phyloP scores from a whole-genome alignment of 768 basidiomycete genomes.

The Russula griseocarnosa region DNA sequence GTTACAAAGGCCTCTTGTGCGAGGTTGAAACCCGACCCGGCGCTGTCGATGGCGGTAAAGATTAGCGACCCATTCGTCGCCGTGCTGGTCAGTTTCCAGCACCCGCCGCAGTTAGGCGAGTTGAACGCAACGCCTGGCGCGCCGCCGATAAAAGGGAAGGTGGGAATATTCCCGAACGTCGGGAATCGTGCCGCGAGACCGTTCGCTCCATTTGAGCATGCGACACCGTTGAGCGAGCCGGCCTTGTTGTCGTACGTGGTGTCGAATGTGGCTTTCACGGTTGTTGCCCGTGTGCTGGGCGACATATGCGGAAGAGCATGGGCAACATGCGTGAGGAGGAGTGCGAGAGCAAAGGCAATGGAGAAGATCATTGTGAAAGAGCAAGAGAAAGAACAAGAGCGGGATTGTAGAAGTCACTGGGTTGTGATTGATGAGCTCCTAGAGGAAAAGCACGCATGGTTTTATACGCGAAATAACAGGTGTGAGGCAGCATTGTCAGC shows the following conservation, averaged over 20 bases:
- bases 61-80: constrained; percentile 37
- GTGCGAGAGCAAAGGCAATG: background rate
- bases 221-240: constrained; percentile 41
- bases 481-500: too few relatives aligned
- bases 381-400: too few relatives aligned
- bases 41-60: constrained; percentile 51
- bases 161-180: constrained; percentile 50
- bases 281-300: too few relatives aligned
- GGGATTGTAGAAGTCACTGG: background rate
- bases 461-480: background rate
- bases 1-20: constrained; percentile 34
- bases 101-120: constrained; percentile 53
- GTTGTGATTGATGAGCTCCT: background rate
- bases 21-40: constrained; percentile 38
- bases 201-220: constrained; percentile 51
- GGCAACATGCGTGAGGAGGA: background rate
- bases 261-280: constrained; percentile 38
- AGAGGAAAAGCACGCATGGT: background rate
- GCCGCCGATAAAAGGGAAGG: constrained; percentile 59
- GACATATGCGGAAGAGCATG: background rate
- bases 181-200: constrained; percentile 48
- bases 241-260: constrained; percentile 44
- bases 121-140: constrained; percentile 48
- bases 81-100: constrained; percentile 54
- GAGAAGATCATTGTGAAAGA: constrained; percentile 9